Conservation (phyloP, 2,329 filamentous ascomycete species). For the Grosmannia clavigera region DNA sequence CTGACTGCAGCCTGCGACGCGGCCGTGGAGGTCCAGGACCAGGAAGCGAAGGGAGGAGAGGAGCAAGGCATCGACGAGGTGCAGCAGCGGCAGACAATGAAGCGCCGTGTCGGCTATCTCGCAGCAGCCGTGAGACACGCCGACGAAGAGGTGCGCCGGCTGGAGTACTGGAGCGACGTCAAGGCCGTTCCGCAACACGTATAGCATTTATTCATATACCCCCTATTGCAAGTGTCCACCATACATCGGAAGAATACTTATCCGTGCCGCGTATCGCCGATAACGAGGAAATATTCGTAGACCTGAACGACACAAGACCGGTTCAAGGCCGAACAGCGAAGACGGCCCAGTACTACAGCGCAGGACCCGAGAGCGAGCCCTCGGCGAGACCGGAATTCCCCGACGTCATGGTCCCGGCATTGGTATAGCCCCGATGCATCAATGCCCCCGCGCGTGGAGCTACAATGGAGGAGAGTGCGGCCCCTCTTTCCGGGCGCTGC, state of each 20-base stretch:
- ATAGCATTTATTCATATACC: background rate
- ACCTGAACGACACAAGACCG: background rate
- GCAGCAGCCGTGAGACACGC: slow-evolving; percentile 62
- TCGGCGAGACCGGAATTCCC: no score
- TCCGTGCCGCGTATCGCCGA: no score
- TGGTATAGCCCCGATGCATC: slow-evolving; percentile 2
- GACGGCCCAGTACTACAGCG: background rate
- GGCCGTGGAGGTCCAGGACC: background rate
- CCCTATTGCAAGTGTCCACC: slow-evolving; percentile 7
- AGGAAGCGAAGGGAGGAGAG: background rate
- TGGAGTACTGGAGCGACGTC: slow-evolving; percentile 84
- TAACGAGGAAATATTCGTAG: no score
- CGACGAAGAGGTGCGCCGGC: slow-evolving; percentile 63
- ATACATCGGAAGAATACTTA: background rate
- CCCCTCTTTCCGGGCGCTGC: background rate
- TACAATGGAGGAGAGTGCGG: slow-evolving; percentile 6
- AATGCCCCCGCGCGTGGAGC: slow-evolving; percentile 8
- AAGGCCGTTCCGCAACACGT: slow-evolving; percentile 45
- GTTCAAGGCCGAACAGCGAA: background rate
- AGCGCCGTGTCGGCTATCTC: slow-evolving; percentile 51
- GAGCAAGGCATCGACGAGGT: background rate
- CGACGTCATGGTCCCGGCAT: slow-evolving; percentile 1
- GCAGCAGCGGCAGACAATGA: slow-evolving; percentile 1
- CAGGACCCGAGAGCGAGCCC: no score
- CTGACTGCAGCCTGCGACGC: slow-evolving; percentile 52